Conservation (phyloP, 2,329 filamentous ascomycete genomes). For the Diplodia seriata region DNA sequence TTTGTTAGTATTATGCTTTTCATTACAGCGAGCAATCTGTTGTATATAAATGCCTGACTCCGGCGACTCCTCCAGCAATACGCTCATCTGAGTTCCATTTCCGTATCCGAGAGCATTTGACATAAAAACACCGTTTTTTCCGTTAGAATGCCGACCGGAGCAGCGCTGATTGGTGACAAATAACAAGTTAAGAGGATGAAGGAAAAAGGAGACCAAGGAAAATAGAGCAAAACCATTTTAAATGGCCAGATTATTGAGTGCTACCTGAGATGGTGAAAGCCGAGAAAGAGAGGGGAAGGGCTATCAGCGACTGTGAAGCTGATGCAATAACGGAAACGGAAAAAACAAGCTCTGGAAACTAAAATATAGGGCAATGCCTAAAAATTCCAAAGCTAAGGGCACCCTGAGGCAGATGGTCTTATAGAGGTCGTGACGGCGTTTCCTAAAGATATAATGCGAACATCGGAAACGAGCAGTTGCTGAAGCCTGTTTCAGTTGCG, state of each 20-base stretch:
- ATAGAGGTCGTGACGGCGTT: slow-evolving; percentile 32
- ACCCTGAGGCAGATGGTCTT: slow-evolving; percentile 34
- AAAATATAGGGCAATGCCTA: slow-evolving; percentile 29
- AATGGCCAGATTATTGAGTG: slow-evolving; percentile 11
- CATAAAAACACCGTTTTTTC: slow-evolving; percentile 25
- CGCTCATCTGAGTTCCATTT: slow-evolving; percentile 27
- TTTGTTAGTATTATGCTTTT: slow-evolving; percentile 29
- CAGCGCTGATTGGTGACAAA: slow-evolving; percentile 25
- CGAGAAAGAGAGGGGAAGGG: slow-evolving; percentile 22
- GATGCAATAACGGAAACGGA: background rate
- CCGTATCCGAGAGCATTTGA: slow-evolving; percentile 24
- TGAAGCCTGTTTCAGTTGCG: slow-evolving; percentile 18
- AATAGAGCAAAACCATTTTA: slow-evolving; percentile 8
- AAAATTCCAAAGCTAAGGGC: slow-evolving; percentile 31
- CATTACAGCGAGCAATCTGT: slow-evolving; percentile 30
- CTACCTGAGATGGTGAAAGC: slow-evolving; percentile 20
- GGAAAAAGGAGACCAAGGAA: background rate
- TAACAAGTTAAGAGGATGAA: slow-evolving; percentile 6
- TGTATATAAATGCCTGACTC: slow-evolving; percentile 30
- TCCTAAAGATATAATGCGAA: slow-evolving; percentile 32
- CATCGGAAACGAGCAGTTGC: slow-evolving; percentile 12
- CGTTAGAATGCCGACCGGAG: slow-evolving; percentile 28
- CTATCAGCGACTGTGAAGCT: slow-evolving; percentile 1
- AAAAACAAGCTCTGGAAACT: slow-evolving; percentile 6
- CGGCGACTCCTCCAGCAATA: slow-evolving; percentile 26